Evolutionary conservation across 139 green algal species (phyloP).

Genomic region (Tetraselmis striata): DNA sequence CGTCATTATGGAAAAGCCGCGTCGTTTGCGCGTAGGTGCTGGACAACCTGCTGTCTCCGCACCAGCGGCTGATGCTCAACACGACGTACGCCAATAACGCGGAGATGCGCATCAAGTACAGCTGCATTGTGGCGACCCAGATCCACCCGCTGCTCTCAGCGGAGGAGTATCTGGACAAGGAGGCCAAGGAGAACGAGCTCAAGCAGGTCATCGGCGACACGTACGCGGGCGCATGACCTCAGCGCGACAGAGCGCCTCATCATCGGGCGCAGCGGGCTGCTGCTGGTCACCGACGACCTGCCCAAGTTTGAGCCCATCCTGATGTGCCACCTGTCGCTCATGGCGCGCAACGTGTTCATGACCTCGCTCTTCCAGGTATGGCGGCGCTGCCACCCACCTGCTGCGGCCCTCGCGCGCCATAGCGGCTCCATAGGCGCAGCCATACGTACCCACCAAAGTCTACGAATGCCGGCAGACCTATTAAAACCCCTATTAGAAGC

Average conservation of each 20-base stretch:
- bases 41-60: slow-evolving; percentile 9
- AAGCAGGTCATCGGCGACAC: slow-evolving; percentile 21
- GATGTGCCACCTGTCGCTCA: slow-evolving; percentile 10
- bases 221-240: slow-evolving; percentile 17
- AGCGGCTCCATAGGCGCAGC: too few species aligned
- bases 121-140: slow-evolving; percentile 9
- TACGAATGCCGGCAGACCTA: too few species aligned
- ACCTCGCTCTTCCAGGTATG: background rate
- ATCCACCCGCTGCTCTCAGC: slow-evolving; percentile 7
- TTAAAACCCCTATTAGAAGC: too few species aligned
- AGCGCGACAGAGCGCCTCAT: slow-evolving; percentile 14
- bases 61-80: slow-evolving; percentile 20
- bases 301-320: slow-evolving; percentile 16
- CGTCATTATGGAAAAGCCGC: too few species aligned
- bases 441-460: too few species aligned
- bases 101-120: slow-evolving; percentile 19
- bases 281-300: slow-evolving; percentile 6
- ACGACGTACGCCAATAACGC: slow-evolving; percentile 7
- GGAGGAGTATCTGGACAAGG: slow-evolving; percentile 19
- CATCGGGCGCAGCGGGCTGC: slow-evolving; percentile 12
- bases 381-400: too few species aligned
- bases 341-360: slow-evolving; percentile 16
- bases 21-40: too few species aligned
- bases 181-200: slow-evolving; percentile 24
- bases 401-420: too few species aligned